phyloP scores from a whole-genome alignment of 148 eudicot species.

The Persicaria tinctoria region DNA sequence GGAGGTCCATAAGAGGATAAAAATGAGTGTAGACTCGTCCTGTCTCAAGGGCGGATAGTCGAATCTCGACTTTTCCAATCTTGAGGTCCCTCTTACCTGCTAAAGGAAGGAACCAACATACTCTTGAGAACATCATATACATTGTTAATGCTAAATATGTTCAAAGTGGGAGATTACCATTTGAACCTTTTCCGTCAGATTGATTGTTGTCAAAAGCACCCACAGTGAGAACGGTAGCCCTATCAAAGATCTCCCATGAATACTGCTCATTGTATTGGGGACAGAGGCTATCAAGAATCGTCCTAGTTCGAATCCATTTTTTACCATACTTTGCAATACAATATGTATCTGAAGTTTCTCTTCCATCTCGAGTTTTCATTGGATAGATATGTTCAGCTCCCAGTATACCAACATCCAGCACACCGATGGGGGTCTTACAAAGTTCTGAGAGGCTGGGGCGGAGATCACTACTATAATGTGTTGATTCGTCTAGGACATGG shows the following conservation, averaged over 20 bases:
- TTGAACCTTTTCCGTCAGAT: too few relatives aligned
- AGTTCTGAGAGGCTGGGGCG: constrained; percentile 10
- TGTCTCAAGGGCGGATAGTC: constrained; percentile 16
- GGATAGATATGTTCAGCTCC: constrained; percentile 5
- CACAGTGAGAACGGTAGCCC: constrained; percentile 11
- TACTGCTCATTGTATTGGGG: constrained; percentile 15
- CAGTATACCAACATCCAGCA: constrained; percentile 14
- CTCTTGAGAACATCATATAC: too few relatives aligned
- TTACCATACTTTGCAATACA: constrained; percentile 15
- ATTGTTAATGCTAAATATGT: too few relatives aligned
- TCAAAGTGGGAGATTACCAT: too few relatives aligned
- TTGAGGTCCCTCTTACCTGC: background rate
- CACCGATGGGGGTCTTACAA: constrained; percentile 11
- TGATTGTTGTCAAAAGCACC: constrained; percentile 12
- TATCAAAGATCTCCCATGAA: constrained; percentile 16
- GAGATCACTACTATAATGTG: constrained; percentile 14
- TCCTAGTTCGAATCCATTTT: constrained; percentile 18
- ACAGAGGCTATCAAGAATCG: constrained; percentile 7
- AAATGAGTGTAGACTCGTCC: constrained; percentile 12
- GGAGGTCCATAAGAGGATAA: constrained; percentile 15
- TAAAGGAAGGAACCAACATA: too few relatives aligned
- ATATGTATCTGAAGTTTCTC: constrained; percentile 12
- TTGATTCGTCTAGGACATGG: constrained; percentile 18
- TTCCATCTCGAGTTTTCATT: constrained; percentile 11
- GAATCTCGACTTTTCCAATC: constrained; percentile 15